These are phyloP conservation scores for Venturia effusa DNA, from an alignment of 2,329 filamentous ascomycete species.

Conservation along the genomic window DNA sequence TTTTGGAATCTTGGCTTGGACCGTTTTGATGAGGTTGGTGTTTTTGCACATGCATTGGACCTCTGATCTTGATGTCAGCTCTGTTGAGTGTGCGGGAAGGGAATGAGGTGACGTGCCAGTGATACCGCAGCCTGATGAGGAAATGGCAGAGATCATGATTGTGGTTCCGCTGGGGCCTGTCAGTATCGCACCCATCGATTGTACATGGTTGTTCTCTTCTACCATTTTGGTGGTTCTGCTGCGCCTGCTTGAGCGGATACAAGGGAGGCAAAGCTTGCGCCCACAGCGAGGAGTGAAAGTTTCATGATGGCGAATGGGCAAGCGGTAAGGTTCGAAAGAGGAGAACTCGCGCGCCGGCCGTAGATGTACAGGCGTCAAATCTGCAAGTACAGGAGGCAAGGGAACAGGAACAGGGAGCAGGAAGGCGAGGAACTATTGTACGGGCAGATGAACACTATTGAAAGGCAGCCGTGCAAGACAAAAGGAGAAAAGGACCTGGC, in stretches of 20 bases:
- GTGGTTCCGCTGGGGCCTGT: not conserved
- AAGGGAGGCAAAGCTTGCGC: not conserved
- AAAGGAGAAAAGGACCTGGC: not conserved
- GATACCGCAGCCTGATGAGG: conserved; percentile 3
- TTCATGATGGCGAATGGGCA: not conserved
- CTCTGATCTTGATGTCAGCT: not conserved
- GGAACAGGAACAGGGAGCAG: not conserved
- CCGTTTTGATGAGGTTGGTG: not conserved
- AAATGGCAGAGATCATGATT: conserved; percentile 4
- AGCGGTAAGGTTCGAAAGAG: not conserved
- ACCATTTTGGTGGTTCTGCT: conserved; percentile 6
- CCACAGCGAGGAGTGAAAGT: not conserved
- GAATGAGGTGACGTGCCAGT: not conserved
- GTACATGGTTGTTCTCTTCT: not conserved
- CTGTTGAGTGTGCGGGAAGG: not conserved
- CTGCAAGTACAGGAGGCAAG: not conserved
- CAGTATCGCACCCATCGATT: not conserved
- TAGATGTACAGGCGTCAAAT: not conserved
- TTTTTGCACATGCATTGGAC: conserved; percentile 6
- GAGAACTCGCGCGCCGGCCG: not conserved
- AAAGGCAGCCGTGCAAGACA: not conserved
- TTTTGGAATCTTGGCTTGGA: not conserved
- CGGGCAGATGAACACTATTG: not conserved
- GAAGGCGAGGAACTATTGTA: not conserved
- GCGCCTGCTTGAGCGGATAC: conserved; percentile 4